Conservation (phyloP, 2,329 filamentous ascomycete species). For the Neonectria neomacrospora region DNA sequence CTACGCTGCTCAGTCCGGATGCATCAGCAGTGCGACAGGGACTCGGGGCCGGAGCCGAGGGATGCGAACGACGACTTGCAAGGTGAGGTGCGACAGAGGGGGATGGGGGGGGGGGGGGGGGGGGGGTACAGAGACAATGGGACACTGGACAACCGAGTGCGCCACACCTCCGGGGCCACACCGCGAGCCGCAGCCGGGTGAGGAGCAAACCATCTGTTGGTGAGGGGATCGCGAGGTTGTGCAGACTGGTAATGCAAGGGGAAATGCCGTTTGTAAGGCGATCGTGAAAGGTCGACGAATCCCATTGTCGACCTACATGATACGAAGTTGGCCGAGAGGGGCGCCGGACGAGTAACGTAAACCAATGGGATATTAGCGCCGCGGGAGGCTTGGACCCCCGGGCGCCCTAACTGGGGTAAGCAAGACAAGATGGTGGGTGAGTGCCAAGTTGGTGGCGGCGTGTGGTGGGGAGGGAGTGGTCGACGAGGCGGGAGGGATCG, state of each 20-base stretch:
- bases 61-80: conserved; percentile 15
- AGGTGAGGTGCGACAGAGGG: neutral
- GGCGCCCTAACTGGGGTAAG: conserved; percentile 26
- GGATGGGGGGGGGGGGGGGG: too few relatives aligned
- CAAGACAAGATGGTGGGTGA: conserved; percentile 23
- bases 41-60: conserved; percentile 29
- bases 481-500: conserved; percentile 37
- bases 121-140: neutral
- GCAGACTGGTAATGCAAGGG: conserved; percentile 20
- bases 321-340: conserved; percentile 12
- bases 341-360: conserved; percentile 30
- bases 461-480: conserved; percentile 22
- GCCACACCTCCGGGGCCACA: neutral
- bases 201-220: neutral
- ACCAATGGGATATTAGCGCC: conserved; percentile 41
- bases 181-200: neutral
- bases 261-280: conserved; percentile 21
- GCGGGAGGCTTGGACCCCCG: conserved; percentile 42
- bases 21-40: conserved; percentile 32
- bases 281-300: conserved; percentile 35
- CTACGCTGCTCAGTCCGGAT: conserved; percentile 37
- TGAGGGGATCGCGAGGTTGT: conserved; percentile 7
- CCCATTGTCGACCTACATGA: conserved; percentile 29
- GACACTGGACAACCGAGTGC: neutral
- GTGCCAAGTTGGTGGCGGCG: neutral